These are phyloP conservation scores for Lactarius akahatsu DNA, from an alignment of 768 basidiomycete genomes.

Conservation along the genomic window DNA sequence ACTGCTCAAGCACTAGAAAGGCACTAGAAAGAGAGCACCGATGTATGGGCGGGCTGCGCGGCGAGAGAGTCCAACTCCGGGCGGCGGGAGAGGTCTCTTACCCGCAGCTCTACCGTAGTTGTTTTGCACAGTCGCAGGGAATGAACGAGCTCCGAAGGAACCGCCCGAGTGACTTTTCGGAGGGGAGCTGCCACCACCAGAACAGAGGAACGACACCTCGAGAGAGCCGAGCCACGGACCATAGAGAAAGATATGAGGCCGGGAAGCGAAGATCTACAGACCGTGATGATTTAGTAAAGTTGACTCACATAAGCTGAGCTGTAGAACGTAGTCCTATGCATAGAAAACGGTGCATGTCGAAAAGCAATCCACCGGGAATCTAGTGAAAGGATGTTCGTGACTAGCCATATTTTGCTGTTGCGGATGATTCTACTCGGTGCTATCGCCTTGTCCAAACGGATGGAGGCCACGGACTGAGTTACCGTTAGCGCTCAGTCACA, in stretches of 20 bases:
- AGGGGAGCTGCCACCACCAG: not conserved
- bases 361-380: not conserved
- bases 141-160: not conserved
- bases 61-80: not conserved
- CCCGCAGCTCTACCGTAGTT: not conserved
- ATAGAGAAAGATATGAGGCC: not conserved
- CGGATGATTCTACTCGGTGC: not conserved
- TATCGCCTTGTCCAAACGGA: not conserved
- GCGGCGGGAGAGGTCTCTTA: not conserved
- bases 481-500: not conserved
- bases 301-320: not conserved
- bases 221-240: not conserved
- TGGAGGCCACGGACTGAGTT: not conserved
- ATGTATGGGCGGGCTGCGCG: not conserved
- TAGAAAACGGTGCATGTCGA: not conserved
- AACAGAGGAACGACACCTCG: not conserved
- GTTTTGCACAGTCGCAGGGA: not conserved
- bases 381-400: not conserved
- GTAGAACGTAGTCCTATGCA: not conserved
- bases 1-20: not conserved
- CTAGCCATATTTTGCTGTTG: not conserved
- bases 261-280: not conserved
- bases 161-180: too few relatives aligned
- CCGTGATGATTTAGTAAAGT: not conserved
- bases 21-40: not conserved